A percentile compares a stretch with the other conserved stretches of the same genome.
These are phyloP conservation scores for Aspergillus aculeatus DNA, from an alignment of 2,329 filamentous ascomycete species.

Conservation along the genomic window DNA sequence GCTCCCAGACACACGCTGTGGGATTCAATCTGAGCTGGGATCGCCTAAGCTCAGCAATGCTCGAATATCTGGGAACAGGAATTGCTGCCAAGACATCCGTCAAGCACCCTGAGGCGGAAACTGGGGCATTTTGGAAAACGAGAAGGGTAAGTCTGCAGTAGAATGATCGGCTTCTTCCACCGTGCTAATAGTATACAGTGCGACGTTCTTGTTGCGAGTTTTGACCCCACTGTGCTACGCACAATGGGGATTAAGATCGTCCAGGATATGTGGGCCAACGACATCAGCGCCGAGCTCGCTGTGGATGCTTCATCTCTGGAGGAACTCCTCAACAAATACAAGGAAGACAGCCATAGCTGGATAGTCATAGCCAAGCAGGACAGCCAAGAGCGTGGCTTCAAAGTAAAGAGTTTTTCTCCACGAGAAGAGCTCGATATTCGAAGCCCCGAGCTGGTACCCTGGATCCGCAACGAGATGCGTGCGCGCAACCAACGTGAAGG, in stretches of 20 bases:
- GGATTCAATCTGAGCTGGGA: constrained; percentile 93
- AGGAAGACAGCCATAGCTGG: constrained; percentile 81
- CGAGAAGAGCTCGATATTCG: constrained; percentile 82
- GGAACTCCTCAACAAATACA: constrained; percentile 64
- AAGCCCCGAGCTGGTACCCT: constrained; percentile 69
- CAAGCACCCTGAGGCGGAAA: constrained; percentile 69
- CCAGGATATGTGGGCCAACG: constrained; percentile 74
- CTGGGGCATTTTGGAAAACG: constrained; percentile 58
- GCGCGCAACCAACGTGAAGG: constrained; percentile 68
- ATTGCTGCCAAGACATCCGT: constrained; percentile 54
- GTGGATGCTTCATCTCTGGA: constrained; percentile 75
- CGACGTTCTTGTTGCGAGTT: constrained; percentile 86
- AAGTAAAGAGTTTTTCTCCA: constrained; percentile 73
- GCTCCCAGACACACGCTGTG: constrained; percentile 74
- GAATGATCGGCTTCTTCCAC: not conserved
- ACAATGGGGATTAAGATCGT: constrained; percentile 75
- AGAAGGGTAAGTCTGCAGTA: constrained; percentile 56
- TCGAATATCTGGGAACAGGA: constrained; percentile 52
- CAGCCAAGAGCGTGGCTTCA: constrained; percentile 59
- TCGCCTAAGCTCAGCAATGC: constrained; percentile 65
- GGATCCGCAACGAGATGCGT: constrained; percentile 77
- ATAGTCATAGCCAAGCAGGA: constrained; percentile 79
- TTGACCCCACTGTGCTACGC: constrained; percentile 73
- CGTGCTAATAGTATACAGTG: constrained; percentile 52
- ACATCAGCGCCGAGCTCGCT: constrained; percentile 85